These are phyloP conservation scores for Akebia trifoliata DNA, from an alignment of 164 flowering plant genomes.

Conservation along the genomic window DNA sequence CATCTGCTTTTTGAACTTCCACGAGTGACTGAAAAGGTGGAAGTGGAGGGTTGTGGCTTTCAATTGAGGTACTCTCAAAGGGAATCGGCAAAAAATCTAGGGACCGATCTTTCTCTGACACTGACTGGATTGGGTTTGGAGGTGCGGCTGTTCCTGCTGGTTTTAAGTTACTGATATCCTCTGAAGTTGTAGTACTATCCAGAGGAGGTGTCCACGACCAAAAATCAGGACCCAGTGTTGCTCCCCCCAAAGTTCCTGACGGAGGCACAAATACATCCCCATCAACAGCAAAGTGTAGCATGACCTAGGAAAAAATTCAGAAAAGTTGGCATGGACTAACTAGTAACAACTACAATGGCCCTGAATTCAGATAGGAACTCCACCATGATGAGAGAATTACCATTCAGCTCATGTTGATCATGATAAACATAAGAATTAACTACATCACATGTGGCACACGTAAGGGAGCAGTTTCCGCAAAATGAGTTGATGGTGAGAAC, in stretches of 20 bases:
- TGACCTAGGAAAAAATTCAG: too few relatives aligned
- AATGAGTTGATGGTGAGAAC: too few relatives aligned
- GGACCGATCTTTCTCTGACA: slow-evolving; percentile 57
- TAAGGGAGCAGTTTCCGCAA: too few relatives aligned
- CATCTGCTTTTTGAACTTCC: slow-evolving; percentile 40
- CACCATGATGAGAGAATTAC: too few relatives aligned
- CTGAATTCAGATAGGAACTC: too few relatives aligned
- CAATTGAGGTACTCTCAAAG: slow-evolving; percentile 45
- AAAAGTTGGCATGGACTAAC: too few relatives aligned
- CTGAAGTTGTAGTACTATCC: slow-evolving; percentile 15
- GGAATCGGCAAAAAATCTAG: slow-evolving; percentile 50
- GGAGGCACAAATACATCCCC: slow-evolving; percentile 19
- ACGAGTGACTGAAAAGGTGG: slow-evolving; percentile 71
- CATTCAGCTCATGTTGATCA: too few relatives aligned
- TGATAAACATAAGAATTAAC: too few relatives aligned
- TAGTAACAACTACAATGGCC: too few relatives aligned
- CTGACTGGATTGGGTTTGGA: slow-evolving; percentile 27
- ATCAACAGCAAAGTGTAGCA: too few relatives aligned
- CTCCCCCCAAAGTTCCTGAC: slow-evolving; percentile 25
- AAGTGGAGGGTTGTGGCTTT: slow-evolving; percentile 31
- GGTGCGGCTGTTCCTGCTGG: slow-evolving; percentile 18
- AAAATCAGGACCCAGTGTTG: slow-evolving; percentile 83
- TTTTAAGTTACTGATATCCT: slow-evolving; percentile 19
- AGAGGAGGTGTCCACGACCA: slow-evolving; percentile 88
- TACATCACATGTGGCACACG: too few relatives aligned